Percentiles rank a stretch among this genome's conserved stretches.
These are phyloP conservation scores for Dalbergia cultrata DNA, from an alignment of 306 rosid species.

Conservation along the genomic window DNA sequence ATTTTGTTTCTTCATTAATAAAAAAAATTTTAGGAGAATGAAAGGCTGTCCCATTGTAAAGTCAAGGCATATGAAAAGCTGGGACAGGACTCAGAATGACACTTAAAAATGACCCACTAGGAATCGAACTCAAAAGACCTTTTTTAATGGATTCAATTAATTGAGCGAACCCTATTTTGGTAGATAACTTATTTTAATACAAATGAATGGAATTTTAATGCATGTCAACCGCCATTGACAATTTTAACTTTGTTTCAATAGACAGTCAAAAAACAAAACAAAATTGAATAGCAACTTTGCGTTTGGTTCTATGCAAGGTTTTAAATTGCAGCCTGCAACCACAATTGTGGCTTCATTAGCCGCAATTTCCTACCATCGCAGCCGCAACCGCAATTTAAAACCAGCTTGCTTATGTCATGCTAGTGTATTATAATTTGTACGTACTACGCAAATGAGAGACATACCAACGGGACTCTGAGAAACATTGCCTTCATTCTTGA, in stretches of 20 bases:
- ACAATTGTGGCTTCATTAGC: not conserved
- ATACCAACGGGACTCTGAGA: slow-evolving; percentile 39
- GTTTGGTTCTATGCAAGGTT: not conserved
- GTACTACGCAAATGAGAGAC: not conserved
- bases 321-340: not conserved
- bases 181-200: not conserved
- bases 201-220: not conserved
- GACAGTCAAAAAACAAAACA: not conserved
- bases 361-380: not conserved
- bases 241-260: not conserved
- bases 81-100: not conserved
- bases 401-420: not conserved
- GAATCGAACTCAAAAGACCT: slow-evolving; percentile 4
- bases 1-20: not conserved
- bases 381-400: too few species aligned
- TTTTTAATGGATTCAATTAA: too few species aligned
- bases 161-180: not conserved
- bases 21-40: not conserved
- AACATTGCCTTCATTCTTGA: slow-evolving; percentile 53
- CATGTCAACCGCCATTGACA: not conserved
- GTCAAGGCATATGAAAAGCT: not conserved
- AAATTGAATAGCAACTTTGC: not conserved
- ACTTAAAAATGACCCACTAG: not conserved
- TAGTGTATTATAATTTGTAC: too few species aligned
- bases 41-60: not conserved